phyloP scores from a whole-genome alignment of 1,139 yeast species.

The Candida frijolesensis region DNA sequence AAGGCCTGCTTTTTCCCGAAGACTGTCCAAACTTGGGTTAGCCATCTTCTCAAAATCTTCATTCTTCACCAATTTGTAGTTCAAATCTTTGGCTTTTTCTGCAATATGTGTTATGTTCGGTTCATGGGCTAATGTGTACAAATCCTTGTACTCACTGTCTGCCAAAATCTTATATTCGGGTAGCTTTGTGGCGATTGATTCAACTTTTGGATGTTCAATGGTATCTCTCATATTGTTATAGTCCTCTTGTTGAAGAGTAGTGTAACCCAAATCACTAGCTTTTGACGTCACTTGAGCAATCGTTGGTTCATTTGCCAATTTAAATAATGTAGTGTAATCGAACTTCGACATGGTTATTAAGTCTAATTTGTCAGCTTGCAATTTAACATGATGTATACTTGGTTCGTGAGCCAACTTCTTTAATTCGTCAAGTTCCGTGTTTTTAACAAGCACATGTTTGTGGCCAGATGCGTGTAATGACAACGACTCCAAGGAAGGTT shows the following conservation, averaged over 20 bases:
- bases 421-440: constrained; percentile 22
- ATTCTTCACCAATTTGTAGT: constrained; percentile 19
- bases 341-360: constrained; percentile 35
- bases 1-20: constrained; percentile 15
- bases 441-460: constrained; percentile 14
- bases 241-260: constrained; percentile 27
- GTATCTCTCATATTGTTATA: constrained; percentile 15
- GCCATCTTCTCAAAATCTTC: constrained; percentile 17
- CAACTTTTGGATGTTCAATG: constrained; percentile 24
- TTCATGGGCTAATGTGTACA: constrained; percentile 14
- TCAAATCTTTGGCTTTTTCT: constrained; percentile 15
- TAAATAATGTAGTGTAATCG: constrained; percentile 40
- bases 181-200: constrained; percentile 19
- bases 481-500: constrained; percentile 30
- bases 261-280: constrained; percentile 20
- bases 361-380: constrained; percentile 37
- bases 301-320: constrained; percentile 37
- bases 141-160: constrained; percentile 19
- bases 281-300: constrained; percentile 25
- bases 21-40: constrained; percentile 18
- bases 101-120: constrained; percentile 14
- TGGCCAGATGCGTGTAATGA: constrained; percentile 17
- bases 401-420: constrained; percentile 33
- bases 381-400: constrained; percentile 34
- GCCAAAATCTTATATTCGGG: constrained; percentile 23